phyloP scores from a whole-genome alignment of 306 rosid genomes.

The Begonia masoniana region DNA sequence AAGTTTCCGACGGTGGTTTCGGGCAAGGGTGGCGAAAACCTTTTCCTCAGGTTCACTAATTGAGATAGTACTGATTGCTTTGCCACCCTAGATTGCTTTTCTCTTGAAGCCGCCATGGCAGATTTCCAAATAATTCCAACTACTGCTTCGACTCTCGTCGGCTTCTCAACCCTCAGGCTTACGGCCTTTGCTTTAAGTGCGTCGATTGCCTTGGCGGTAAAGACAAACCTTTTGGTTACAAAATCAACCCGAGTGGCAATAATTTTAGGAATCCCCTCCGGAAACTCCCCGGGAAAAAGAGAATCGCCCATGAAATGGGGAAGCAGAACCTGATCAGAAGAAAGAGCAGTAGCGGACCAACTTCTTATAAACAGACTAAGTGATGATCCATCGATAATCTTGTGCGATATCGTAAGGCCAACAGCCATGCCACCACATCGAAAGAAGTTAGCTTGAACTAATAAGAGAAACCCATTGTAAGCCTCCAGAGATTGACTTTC shows the following conservation, averaged over 20 bases:
- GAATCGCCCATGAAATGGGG: conserved; percentile 13
- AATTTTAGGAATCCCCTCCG: not conserved
- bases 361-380: conserved; percentile 21
- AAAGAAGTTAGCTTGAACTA: conserved; percentile 23
- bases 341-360: conserved; percentile 19
- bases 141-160: conserved; percentile 26
- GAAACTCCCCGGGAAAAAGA: conserved; percentile 6
- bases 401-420: conserved; percentile 29
- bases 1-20: conserved; percentile 28
- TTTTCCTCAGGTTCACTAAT: conserved; percentile 18
- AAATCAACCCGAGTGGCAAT: conserved; percentile 6
- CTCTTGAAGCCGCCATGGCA: conserved; percentile 15
- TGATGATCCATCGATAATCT: conserved; percentile 29
- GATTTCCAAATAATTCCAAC: conserved; percentile 38
- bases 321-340: not conserved
- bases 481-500: conserved; percentile 6
- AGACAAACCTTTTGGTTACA: conserved; percentile 22
- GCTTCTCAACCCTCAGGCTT: not conserved
- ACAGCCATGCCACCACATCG: conserved; percentile 43
- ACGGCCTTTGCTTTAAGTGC: conserved; percentile 18
- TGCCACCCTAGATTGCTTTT: not conserved
- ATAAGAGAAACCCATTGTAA: conserved; percentile 2
- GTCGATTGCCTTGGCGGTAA: conserved; percentile 17
- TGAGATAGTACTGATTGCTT: conserved; percentile 20
- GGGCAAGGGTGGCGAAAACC: conserved; percentile 12